A percentile compares a stretch with the other conserved stretches of the same genome.
Conservation (phyloP, 257 asterid genomes). For the Agastache rugosa region DNA sequence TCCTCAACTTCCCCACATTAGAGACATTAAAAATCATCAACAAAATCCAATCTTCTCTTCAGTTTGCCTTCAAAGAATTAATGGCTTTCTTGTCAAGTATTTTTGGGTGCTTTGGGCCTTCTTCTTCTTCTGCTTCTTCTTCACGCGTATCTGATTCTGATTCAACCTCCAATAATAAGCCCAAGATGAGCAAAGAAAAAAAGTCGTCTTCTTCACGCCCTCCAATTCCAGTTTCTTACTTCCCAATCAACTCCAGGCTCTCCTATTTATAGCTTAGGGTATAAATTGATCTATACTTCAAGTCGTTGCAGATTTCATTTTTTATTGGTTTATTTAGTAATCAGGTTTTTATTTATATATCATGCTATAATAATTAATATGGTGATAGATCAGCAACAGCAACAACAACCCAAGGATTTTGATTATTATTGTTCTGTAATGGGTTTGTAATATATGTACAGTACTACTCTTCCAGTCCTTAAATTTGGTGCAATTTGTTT, state of each 20-base stretch:
- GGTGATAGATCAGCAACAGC: too few relatives aligned
- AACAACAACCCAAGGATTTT: neutral
- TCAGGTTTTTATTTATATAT: neutral
- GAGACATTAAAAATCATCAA: neutral
- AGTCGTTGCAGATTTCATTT: neutral
- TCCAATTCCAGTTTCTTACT: slow-evolving; percentile 35
- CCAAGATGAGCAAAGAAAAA: neutral
- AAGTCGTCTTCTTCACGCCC: neutral
- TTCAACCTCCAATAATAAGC: too few relatives aligned
- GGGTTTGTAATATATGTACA: too few relatives aligned
- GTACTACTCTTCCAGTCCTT: too few relatives aligned
- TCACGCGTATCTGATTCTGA: slow-evolving; percentile 20
- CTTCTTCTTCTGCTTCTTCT: slow-evolving; percentile 34
- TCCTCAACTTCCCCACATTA: neutral
- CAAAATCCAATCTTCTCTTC: too few relatives aligned
- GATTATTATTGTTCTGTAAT: neutral
- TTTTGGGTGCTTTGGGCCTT: slow-evolving; percentile 31
- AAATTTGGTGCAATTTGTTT: too few relatives aligned
- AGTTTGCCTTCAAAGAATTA: too few relatives aligned
- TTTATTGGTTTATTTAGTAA: neutral
- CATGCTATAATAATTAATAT: too few relatives aligned
- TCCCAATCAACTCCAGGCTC: slow-evolving; percentile 35
- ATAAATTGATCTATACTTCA: too few relatives aligned
- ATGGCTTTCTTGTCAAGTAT: slow-evolving; percentile 36
- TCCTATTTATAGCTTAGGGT: slow-evolving; percentile 21